phyloP scores from a whole-genome alignment of 495 filamentous ascomycete species.

The Aspergillus coremiiformis region DNA sequence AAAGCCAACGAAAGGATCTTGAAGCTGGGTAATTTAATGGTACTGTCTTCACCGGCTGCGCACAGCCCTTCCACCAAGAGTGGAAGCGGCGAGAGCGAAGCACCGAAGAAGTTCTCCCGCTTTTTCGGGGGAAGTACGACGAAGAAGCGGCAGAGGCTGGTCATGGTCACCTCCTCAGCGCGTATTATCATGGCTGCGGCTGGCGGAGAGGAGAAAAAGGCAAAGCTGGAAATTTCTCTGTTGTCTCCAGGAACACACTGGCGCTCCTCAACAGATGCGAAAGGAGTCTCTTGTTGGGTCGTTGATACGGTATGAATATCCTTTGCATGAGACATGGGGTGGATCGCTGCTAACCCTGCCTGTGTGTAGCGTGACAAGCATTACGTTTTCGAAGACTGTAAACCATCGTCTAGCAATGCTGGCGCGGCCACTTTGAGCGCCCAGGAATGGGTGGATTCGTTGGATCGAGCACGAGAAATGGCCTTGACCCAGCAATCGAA shows the following conservation, averaged over 20 bases:
- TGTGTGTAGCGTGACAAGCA: slow-evolving; percentile 71
- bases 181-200: slow-evolving; percentile 86
- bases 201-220: slow-evolving; percentile 91
- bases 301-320: slow-evolving; percentile 76
- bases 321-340: neutral
- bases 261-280: slow-evolving; percentile 71
- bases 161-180: slow-evolving; percentile 90
- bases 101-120: slow-evolving; percentile 76
- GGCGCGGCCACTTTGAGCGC: slow-evolving; percentile 45
- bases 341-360: slow-evolving; percentile 11
- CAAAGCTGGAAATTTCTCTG: slow-evolving; percentile 83
- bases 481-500: slow-evolving; percentile 61
- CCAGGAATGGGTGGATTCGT: slow-evolving; percentile 80
- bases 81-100: slow-evolving; percentile 50
- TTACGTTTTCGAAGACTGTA: slow-evolving; percentile 87
- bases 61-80: slow-evolving; percentile 62
- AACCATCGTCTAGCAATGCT: slow-evolving; percentile 48
- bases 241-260: slow-evolving; percentile 64
- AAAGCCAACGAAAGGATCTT: slow-evolving; percentile 88
- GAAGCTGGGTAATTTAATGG: slow-evolving; percentile 84
- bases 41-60: slow-evolving; percentile 63
- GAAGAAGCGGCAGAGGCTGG: slow-evolving; percentile 89
- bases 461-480: slow-evolving; percentile 76
- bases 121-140: slow-evolving; percentile 84
- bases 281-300: slow-evolving; percentile 80